These are phyloP conservation scores for Wallacemonas collosoma DNA, from an alignment of 208 protist genomes.

Conservation along the genomic window DNA sequence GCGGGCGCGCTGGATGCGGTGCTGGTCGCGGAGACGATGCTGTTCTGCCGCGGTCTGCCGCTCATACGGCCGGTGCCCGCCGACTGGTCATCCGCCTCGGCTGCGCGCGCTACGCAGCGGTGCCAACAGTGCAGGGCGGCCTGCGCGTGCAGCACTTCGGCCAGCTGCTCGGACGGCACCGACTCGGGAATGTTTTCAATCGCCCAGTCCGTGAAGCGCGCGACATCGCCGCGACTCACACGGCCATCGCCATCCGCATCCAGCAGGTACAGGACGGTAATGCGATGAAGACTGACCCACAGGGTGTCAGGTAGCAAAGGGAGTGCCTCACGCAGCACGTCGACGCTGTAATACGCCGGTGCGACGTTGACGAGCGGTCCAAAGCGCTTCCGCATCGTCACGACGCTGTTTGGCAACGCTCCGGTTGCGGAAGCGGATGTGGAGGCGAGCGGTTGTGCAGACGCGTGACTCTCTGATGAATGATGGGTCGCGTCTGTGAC, in stretches of 20 bases:
- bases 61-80: conserved; percentile 1
- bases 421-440: not conserved
- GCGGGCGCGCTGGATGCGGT: too few relatives aligned
- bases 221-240: conserved; percentile 49
- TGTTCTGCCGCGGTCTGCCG: not conserved
- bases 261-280: conserved; percentile 64
- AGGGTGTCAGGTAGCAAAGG: conserved; percentile 57
- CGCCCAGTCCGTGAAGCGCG: conserved; percentile 60
- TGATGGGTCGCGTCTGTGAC: not conserved
- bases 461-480: not conserved
- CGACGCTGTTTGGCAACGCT: too few relatives aligned
- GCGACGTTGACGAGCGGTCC: conserved; percentile 36
- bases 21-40: not conserved
- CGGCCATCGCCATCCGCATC: conserved; percentile 68
- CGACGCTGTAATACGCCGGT: conserved; percentile 50
- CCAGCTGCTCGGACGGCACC: conserved; percentile 44
- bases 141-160: conserved; percentile 54
- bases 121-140: conserved; percentile 63
- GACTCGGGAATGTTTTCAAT: conserved; percentile 38
- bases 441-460: not conserved
- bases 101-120: conserved; percentile 38
- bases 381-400: conserved; percentile 3
- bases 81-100: conserved; percentile 19
- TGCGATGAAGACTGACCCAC: conserved; percentile 53
- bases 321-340: conserved; percentile 50